These are phyloP conservation scores for Diaporthe sp. DNA, from an alignment of 2,329 filamentous ascomycete genomes.

Conservation along the genomic window DNA sequence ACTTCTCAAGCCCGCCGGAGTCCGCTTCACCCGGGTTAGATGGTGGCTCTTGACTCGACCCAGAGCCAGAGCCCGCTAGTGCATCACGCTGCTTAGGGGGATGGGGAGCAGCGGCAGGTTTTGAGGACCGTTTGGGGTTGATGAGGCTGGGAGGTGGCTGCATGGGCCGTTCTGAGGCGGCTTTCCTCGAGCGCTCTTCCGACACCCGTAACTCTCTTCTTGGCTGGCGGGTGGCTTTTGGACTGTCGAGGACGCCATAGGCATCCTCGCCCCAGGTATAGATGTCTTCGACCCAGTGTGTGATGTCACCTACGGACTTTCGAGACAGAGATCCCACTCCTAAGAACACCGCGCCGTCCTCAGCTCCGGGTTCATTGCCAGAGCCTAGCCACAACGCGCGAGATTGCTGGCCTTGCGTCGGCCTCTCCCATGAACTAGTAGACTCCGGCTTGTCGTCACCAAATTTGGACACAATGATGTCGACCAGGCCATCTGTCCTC, in stretches of 20 bases:
- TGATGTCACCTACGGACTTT: conserved; percentile 78
- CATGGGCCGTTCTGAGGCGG: conserved; percentile 29
- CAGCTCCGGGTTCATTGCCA: conserved; percentile 75
- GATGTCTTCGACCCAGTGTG: conserved; percentile 90
- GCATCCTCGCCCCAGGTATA: conserved; percentile 87
- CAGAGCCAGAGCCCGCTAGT: not conserved
- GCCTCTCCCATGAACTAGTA: conserved; percentile 46
- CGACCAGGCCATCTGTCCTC: conserved; percentile 86
- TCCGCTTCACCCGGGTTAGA: conserved; percentile 44
- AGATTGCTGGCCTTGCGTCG: conserved; percentile 45
- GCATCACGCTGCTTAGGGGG: conserved; percentile 1
- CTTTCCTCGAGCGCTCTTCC: conserved; percentile 46
- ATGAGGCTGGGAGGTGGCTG: conserved; percentile 40
- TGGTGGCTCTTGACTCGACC: not conserved
- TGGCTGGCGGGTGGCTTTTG: conserved; percentile 73
- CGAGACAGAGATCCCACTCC: conserved; percentile 82
- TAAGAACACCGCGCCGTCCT: conserved; percentile 90
- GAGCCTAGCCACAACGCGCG: conserved; percentile 78
- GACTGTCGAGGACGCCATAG: conserved; percentile 87
- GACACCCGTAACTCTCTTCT: conserved; percentile 51
- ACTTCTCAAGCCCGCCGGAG: conserved; percentile 63
- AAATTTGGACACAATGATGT: conserved; percentile 90
- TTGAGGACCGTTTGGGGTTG: conserved; percentile 28
- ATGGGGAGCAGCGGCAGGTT: conserved; percentile 11
- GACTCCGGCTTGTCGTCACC: conserved; percentile 63